Conservation (phyloP, 2,329 filamentous ascomycete genomes). For the Fusarium circinatum region DNA sequence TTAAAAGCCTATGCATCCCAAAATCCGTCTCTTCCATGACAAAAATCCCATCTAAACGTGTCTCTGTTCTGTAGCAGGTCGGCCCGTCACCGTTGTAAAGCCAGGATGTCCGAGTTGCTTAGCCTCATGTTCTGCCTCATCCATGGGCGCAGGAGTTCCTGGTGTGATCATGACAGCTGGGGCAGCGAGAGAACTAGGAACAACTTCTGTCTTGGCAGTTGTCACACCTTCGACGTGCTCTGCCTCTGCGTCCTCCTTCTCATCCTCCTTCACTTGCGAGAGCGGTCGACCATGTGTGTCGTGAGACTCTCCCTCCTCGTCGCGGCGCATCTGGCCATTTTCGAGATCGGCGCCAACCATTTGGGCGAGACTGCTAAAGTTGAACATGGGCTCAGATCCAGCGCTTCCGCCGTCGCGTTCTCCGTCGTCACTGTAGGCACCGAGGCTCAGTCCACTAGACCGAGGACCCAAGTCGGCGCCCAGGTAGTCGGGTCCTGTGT, state of each 20-base stretch:
- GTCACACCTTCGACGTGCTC: conserved; percentile 45
- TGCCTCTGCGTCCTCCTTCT: conserved; percentile 48
- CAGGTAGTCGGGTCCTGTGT: conserved; percentile 48
- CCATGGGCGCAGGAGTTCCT: conserved; percentile 56
- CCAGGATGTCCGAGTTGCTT: conserved; percentile 58
- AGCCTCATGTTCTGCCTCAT: conserved; percentile 49
- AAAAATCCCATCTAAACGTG: neutral
- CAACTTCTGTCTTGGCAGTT: conserved; percentile 2
- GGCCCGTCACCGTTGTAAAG: conserved; percentile 44
- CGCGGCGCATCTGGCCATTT: conserved; percentile 50
- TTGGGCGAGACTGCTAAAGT: conserved; percentile 87
- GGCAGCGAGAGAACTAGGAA: conserved; percentile 33
- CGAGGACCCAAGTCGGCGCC: conserved; percentile 57
- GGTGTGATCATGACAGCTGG: conserved; percentile 62
- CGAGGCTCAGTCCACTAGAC: conserved; percentile 64
- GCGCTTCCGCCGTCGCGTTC: conserved; percentile 63
- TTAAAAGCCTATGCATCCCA: neutral
- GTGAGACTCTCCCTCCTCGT: conserved; percentile 43
- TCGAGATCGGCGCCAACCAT: conserved; percentile 78
- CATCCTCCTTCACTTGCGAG: conserved; percentile 53
- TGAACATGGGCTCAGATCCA: conserved; percentile 82
- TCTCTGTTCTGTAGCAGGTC: neutral
- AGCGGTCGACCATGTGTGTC: conserved; percentile 43
- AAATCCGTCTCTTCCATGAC: conserved; percentile 44
- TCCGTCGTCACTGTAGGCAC: conserved; percentile 57